Conservation (phyloP, 2,329 filamentous ascomycete species). For the Neopestalotiopsis sp. region DNA sequence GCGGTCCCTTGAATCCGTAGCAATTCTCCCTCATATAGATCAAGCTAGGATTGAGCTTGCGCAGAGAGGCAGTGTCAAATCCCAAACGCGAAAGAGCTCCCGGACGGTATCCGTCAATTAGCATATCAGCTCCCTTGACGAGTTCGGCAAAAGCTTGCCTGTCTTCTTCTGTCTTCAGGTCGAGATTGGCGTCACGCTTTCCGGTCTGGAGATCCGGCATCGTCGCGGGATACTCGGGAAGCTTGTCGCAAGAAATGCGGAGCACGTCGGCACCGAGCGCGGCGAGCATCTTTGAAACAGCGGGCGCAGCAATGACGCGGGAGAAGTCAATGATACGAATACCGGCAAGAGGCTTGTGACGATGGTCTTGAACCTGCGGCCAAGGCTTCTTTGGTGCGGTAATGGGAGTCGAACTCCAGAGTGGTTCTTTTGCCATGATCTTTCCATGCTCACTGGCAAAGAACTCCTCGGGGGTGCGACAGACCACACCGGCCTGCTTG, state of each 20-base stretch:
- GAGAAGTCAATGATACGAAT: constrained; percentile 78
- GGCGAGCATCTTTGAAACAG: constrained; percentile 71
- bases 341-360: constrained; percentile 49
- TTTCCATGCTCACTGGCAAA: constrained; percentile 25
- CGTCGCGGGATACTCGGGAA: constrained; percentile 74
- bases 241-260: constrained; percentile 69
- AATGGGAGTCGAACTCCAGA: constrained; percentile 26
- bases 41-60: constrained; percentile 56
- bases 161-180: constrained; percentile 63
- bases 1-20: constrained; percentile 67
- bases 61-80: constrained; percentile 61
- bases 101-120: constrained; percentile 73
- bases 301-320: constrained; percentile 77
- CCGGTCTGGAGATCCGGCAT: constrained; percentile 70
- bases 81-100: constrained; percentile 68
- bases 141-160: constrained; percentile 63
- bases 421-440: constrained; percentile 28
- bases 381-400: constrained; percentile 24
- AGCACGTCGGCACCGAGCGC: constrained; percentile 78
- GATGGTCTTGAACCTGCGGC: constrained; percentile 32
- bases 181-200: constrained; percentile 70
- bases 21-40: constrained; percentile 75
- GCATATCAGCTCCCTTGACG: constrained; percentile 66
- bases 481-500: constrained; percentile 38
- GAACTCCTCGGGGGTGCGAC: constrained; percentile 40